phyloP scores from a whole-genome alignment of 352 stramenopile species.

The Sclerospora graminicola region DNA sequence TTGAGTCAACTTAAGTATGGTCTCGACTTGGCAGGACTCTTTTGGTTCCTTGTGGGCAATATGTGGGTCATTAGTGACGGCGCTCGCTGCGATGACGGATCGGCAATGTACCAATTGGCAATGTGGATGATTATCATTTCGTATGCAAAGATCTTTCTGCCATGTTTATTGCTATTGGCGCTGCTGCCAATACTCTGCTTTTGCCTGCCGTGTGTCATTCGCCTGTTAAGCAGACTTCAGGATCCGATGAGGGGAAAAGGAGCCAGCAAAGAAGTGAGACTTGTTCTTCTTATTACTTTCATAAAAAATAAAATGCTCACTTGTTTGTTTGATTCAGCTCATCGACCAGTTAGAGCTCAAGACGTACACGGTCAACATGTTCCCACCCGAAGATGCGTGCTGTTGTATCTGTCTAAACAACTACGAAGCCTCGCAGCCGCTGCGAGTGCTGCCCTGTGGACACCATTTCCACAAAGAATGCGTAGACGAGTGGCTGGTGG shows the following conservation, averaged over 20 bases:
- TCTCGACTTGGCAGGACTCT: conserved; percentile 60
- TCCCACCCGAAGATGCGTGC: conserved; percentile 71
- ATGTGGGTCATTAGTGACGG: conserved; percentile 85
- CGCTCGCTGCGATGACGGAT: conserved; percentile 67
- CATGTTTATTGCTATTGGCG: conserved; percentile 83
- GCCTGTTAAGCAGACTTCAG: conserved; percentile 83
- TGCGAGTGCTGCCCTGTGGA: conserved; percentile 91
- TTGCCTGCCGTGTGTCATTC: conserved; percentile 89
- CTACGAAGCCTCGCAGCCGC: conserved; percentile 79
- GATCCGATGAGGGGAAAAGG: conserved; percentile 84
- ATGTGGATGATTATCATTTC: conserved; percentile 89
- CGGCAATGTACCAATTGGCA: conserved; percentile 69
- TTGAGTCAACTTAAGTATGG: conserved; percentile 77
- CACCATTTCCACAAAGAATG: conserved; percentile 93
- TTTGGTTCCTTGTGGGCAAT: conserved; percentile 84
- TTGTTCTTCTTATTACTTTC: not conserved
- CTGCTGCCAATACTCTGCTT: conserved; percentile 90
- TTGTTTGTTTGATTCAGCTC: conserved; percentile 19
- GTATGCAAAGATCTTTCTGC: conserved; percentile 90
- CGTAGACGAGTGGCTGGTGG: conserved; percentile 82
- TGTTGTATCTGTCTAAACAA: conserved; percentile 90
- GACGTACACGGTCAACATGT: conserved; percentile 51
- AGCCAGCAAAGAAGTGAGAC: conserved; percentile 54
- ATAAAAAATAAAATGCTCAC: not conserved
- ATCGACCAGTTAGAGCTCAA: conserved; percentile 59